Evolutionary conservation across 2,329 filamentous ascomycete genomes (phyloP), one percentile per base, ranked within the genome.

Genomic region (Anisogramma anomala): DNA sequence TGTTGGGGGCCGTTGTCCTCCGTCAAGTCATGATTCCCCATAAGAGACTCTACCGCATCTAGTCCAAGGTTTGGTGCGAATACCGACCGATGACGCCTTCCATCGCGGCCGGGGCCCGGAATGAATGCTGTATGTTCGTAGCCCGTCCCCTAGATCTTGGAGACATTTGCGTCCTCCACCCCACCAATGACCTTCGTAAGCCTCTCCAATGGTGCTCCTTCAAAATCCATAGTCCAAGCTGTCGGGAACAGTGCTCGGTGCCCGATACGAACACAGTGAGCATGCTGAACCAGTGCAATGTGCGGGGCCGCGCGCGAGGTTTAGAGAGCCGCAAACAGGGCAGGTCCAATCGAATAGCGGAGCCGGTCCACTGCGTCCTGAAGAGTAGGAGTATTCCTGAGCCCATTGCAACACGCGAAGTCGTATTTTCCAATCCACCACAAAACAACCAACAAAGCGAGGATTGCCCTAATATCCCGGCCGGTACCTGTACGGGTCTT

Each of bases 401-500:
- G 9, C 30, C 30, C 30, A 18, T 18, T 18, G 11, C 3, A 22
- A 10, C 6, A 9, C 18, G 9, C 27, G 19, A n/a, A 23, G 19
- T 19, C 15, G 22, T 13, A 7, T 33, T 6, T 17, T 23, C n/a
- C 9, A 19, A 8, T 31, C 9, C 36, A 23, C 14, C 10, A 6
- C 17, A 4, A 5, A 19, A 8, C 20, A 9, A 25, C 10, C 13
- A 11, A 17, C 14, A 13, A 4, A 10, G 3, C 2, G 30, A 4
- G 27, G 7, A 10, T 7, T 15, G 4, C 13, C 37, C 10, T 32
- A 44, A 19, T 46, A 46, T 23, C 44, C 44, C 25, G 44, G 44
- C 15, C 45, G 42, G 30, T 47, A 46, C 3, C 44, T 41, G 25
- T 46, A 47, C 33, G 45, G 41, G 20, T 47, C 45, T 17, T 47